phyloP scores from a whole-genome alignment of 768 basidiomycete species.

The Rhodotorula toruloides region DNA sequence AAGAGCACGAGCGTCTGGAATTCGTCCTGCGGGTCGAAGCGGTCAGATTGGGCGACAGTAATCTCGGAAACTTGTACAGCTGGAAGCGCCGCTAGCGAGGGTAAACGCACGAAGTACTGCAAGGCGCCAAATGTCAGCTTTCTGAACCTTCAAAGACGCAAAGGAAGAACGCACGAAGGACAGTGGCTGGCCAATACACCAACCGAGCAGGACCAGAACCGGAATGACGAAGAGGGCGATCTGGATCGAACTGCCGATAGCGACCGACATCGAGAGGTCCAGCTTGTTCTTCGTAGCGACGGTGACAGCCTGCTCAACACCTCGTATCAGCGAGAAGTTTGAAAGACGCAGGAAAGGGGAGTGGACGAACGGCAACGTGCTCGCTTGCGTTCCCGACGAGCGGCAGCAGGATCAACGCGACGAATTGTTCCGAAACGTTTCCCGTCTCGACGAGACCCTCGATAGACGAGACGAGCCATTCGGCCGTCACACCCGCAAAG shows the following conservation, averaged over 20 bases:
- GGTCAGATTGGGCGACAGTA: too few species aligned
- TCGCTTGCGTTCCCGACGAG: conserved; percentile 84
- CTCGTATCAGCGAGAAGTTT: too few species aligned
- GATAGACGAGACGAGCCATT: conserved; percentile 68
- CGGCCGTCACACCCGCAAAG: conserved; percentile 56
- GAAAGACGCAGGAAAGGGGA: too few species aligned
- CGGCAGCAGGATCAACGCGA: conserved; percentile 82
- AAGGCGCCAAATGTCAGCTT: background rate
- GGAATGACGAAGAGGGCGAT: conserved; percentile 7
- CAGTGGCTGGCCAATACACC: conserved; percentile 66
- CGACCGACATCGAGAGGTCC: conserved; percentile 77
- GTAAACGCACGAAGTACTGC: background rate
- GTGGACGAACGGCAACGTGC: conserved; percentile 41
- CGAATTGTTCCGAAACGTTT: conserved; percentile 67
- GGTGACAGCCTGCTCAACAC: too few species aligned
- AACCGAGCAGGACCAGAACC: conserved; percentile 61
- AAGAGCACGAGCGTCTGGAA: conserved; percentile 68
- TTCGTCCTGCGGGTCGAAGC: too few species aligned
- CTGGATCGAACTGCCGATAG: conserved; percentile 56
- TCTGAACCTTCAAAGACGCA: background rate
- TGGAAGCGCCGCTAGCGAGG: too few species aligned
- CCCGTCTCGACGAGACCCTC: conserved; percentile 60
- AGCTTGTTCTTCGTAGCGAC: conserved; percentile 83
- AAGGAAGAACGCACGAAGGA: conserved; percentile 47
- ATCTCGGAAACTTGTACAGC: too few species aligned